A percentile compares a stretch with the other conserved stretches of the same genome.
Conservation (phyloP, 1,284 basidiomycete genomes). For the Crucibulum cyathiforme region DNA sequence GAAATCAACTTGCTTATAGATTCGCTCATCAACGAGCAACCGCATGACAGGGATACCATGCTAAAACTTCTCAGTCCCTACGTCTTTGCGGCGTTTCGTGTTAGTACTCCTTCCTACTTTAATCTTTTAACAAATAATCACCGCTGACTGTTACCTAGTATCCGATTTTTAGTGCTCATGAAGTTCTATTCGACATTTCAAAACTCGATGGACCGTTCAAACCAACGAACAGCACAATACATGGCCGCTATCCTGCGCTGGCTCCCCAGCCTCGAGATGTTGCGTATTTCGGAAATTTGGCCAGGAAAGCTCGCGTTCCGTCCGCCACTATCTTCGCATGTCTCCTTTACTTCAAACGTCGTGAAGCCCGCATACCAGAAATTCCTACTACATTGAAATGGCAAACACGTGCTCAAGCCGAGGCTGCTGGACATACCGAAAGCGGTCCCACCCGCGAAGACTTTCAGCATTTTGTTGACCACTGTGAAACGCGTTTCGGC, state of each 20-base stretch:
- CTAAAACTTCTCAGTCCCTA: slow-evolving; percentile 48
- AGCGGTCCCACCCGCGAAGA: slow-evolving; percentile 51
- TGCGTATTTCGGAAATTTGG: slow-evolving; percentile 48
- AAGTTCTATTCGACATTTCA: slow-evolving; percentile 22
- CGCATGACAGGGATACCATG: slow-evolving; percentile 37
- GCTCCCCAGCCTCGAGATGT: slow-evolving; percentile 34
- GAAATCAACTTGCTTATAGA: slow-evolving; percentile 28
- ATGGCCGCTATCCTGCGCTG: slow-evolving; percentile 30
- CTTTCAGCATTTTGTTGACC: slow-evolving; percentile 45
- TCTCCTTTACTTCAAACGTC: slow-evolving; percentile 50
- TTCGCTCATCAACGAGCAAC: slow-evolving; percentile 43
- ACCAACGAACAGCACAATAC: slow-evolving; percentile 11
- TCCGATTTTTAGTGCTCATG: slow-evolving; percentile 34
- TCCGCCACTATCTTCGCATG: slow-evolving; percentile 51
- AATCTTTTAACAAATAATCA: slow-evolving; percentile 3
- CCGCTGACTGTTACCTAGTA: slow-evolving; percentile 26
- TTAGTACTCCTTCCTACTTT: slow-evolving; percentile 30
- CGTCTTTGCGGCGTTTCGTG: slow-evolving; percentile 55
- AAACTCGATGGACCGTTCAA: slow-evolving; percentile 6
- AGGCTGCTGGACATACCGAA: slow-evolving; percentile 9
- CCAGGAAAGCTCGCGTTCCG: slow-evolving; percentile 40
- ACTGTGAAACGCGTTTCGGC: slow-evolving; percentile 45
- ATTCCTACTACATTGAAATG: slow-evolving; percentile 37
- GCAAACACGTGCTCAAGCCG: slow-evolving; percentile 25
- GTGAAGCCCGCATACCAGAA: slow-evolving; percentile 40